phyloP scores from a whole-genome alignment of 768 basidiomycete genomes.

The Leccinum ochraceum region DNA sequence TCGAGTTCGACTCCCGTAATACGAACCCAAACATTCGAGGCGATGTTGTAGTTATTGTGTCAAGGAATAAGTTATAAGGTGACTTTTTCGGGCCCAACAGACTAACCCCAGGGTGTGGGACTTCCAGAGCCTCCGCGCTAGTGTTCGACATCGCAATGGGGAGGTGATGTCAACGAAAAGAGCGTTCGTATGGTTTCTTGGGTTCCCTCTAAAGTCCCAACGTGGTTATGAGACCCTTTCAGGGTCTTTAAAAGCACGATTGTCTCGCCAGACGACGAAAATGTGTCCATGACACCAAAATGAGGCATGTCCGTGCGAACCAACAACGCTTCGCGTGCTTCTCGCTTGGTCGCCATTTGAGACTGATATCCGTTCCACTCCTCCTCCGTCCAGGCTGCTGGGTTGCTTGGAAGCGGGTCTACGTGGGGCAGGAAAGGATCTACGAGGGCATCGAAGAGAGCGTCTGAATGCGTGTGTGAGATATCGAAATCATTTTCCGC shows the following conservation, averaged over 20 bases:
- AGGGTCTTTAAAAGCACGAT: slow-evolving; percentile 59
- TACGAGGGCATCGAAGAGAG: slow-evolving; percentile 67
- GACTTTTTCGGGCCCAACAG: not conserved
- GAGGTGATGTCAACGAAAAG: slow-evolving; percentile 20
- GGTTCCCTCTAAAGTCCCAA: slow-evolving; percentile 65
- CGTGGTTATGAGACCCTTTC: slow-evolving; percentile 58
- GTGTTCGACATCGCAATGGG: not conserved
- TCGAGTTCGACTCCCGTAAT: not conserved
- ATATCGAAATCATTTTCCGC: slow-evolving; percentile 77
- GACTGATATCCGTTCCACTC: slow-evolving; percentile 47
- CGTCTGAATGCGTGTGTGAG: slow-evolving; percentile 63
- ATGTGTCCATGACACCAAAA: slow-evolving; percentile 57
- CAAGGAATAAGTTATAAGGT: not conserved
- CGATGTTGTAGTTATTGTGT: not conserved
- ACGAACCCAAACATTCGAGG: not conserved
- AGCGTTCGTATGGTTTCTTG: slow-evolving; percentile 54
- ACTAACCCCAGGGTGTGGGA: not conserved
- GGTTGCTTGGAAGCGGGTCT: slow-evolving; percentile 37
- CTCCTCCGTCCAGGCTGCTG: slow-evolving; percentile 33
- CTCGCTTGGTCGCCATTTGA: slow-evolving; percentile 42
- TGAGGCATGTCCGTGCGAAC: slow-evolving; percentile 43
- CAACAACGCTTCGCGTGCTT: slow-evolving; percentile 47
- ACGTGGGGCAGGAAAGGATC: slow-evolving; percentile 60
- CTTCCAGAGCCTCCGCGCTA: not conserved
- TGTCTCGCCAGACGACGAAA: slow-evolving; percentile 44